Conservation (phyloP, 768 basidiomycete genomes). For the Kockovaella imperatae region DNA sequence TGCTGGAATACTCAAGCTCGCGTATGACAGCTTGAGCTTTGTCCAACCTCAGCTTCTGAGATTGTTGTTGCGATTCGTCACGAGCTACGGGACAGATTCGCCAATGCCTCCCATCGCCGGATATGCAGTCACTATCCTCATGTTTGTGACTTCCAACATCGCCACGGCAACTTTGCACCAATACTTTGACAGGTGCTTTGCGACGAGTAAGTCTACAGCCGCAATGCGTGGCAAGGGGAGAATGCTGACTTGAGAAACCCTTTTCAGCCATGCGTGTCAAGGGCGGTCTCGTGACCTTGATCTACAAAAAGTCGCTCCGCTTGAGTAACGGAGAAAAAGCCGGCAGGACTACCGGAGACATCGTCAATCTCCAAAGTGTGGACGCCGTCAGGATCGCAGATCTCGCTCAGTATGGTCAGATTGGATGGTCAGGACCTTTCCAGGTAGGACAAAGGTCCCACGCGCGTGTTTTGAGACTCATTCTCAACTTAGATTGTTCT, state of each 20-base stretch:
- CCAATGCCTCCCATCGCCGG: slow-evolving; percentile 56
- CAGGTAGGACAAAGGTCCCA: slow-evolving; percentile 54
- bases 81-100: slow-evolving; percentile 51
- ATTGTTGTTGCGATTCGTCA: slow-evolving; percentile 70
- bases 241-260: slow-evolving; percentile 20
- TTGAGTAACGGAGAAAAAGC: slow-evolving; percentile 77
- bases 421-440: slow-evolving; percentile 74
- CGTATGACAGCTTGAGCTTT: slow-evolving; percentile 74
- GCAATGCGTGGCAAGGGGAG: too few species aligned
- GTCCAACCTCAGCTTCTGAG: slow-evolving; percentile 80
- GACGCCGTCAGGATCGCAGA: slow-evolving; percentile 43
- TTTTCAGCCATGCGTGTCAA: slow-evolving; percentile 67
- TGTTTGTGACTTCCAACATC: slow-evolving; percentile 71
- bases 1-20: slow-evolving; percentile 56
- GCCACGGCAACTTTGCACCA: slow-evolving; percentile 78
- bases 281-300: slow-evolving; percentile 73
- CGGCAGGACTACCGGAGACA: slow-evolving; percentile 72
- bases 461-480: not conserved
- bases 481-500: slow-evolving; percentile 57
- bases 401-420: slow-evolving; percentile 55
- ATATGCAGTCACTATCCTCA: slow-evolving; percentile 63
- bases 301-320: slow-evolving; percentile 78
- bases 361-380: slow-evolving; percentile 89
- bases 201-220: slow-evolving; percentile 43
- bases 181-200: slow-evolving; percentile 71